These are phyloP conservation scores for Tricholoma sp. DNA, from an alignment of 768 basidiomycete genomes.

Conservation along the genomic window DNA sequence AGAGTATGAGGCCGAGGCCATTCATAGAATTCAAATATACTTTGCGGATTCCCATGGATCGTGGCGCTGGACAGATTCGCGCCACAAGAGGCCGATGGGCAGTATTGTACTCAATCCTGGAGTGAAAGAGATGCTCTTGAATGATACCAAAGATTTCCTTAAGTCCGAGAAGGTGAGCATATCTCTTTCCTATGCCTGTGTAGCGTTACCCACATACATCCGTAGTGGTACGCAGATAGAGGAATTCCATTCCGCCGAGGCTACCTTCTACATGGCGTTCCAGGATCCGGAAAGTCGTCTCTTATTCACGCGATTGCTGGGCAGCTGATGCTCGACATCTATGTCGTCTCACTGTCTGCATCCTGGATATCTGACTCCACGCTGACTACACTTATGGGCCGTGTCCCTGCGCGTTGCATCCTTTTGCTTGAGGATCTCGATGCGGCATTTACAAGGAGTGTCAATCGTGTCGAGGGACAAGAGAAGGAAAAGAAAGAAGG, in stretches of 20 bases:
- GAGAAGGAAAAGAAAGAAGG: constrained; percentile 29
- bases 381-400: constrained; percentile 79
- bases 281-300: constrained; percentile 83
- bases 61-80: constrained; percentile 85
- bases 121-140: constrained; percentile 84
- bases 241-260: constrained; percentile 90
- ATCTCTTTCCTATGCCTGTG: not conserved
- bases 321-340: constrained; percentile 86
- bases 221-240: constrained; percentile 87
- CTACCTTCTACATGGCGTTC: constrained; percentile 78
- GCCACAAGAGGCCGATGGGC: constrained; percentile 84
- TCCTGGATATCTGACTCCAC: constrained; percentile 89
- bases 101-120: constrained; percentile 86
- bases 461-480: constrained; percentile 52
- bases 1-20: constrained; percentile 82
- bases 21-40: constrained; percentile 85
- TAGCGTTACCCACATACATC: not conserved
- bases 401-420: constrained; percentile 80
- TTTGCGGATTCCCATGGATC: constrained; percentile 85
- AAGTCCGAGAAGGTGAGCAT: constrained; percentile 67
- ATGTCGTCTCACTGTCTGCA: constrained; percentile 81
- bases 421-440: constrained; percentile 89
- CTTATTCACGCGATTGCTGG: constrained; percentile 86
- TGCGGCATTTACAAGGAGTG: constrained; percentile 79
- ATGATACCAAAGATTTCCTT: constrained; percentile 79